Percentiles rank a stretch among this genome's conserved stretches.
phyloP scores from a whole-genome alignment of 2,329 filamentous ascomycete species.

The Orbilia blumenaviensis region DNA sequence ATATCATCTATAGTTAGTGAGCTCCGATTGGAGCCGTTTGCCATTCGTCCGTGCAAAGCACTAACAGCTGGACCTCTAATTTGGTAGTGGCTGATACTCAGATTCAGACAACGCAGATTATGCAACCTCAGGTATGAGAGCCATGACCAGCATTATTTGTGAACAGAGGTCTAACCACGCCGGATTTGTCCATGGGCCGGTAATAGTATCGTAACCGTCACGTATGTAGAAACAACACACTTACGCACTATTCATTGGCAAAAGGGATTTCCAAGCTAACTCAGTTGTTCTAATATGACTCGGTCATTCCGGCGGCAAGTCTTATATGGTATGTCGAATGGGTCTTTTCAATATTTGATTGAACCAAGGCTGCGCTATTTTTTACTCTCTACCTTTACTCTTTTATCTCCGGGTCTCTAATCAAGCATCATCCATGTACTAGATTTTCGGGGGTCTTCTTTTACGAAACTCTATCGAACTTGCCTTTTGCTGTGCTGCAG shows the following conservation, averaged over 20 bases:
- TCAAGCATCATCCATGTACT: slow-evolving; percentile 68
- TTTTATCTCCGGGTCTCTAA: neutral
- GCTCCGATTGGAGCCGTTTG: neutral
- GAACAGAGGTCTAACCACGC: neutral
- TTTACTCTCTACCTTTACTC: neutral
- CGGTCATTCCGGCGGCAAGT: slow-evolving; percentile 18
- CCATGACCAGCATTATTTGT: neutral
- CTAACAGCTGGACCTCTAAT: neutral
- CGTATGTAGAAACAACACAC: slow-evolving; percentile 16
- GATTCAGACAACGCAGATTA: slow-evolving; percentile 74
- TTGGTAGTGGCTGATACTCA: slow-evolving; percentile 68
- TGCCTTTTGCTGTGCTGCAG: slow-evolving; percentile 77
- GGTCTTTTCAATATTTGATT: neutral
- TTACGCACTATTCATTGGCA: neutral
- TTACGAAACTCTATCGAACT: slow-evolving; percentile 79
- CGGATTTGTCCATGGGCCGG: neutral
- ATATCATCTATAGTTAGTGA: slow-evolving; percentile 67
- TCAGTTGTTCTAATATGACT: neutral
- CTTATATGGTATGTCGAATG: slow-evolving; percentile 42
- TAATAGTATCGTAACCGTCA: slow-evolving; percentile 56
- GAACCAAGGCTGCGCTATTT: neutral
- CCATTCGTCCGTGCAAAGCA: neutral
- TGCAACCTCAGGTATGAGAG: slow-evolving; percentile 77
- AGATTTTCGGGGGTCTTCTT: slow-evolving; percentile 81
- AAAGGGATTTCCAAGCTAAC: slow-evolving; percentile 12